Evolutionary conservation across 129 eudicot genomes (phyloP).

Genomic region (Centella asiatica): DNA sequence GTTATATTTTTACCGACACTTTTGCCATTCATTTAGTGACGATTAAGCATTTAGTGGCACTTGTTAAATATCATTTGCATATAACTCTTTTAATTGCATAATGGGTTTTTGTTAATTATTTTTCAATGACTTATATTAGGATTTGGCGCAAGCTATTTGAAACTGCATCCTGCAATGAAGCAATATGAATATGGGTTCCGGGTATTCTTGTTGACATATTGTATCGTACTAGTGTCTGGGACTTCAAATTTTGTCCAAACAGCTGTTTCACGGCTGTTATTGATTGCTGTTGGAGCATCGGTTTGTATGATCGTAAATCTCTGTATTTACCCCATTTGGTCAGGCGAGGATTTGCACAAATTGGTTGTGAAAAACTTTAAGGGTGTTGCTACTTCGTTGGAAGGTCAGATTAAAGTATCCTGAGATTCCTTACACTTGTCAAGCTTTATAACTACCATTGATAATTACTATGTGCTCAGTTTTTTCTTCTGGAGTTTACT

Average conservation of each 20-base stretch:
- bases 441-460: too few species aligned
- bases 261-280: constrained; percentile 61
- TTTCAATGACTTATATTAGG: constrained; percentile 47
- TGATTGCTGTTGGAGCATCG: constrained; percentile 60
- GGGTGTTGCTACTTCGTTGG: constrained; percentile 81
- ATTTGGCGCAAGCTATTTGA: constrained; percentile 51
- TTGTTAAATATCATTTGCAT: too few species aligned
- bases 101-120: too few species aligned
- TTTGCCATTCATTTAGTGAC: too few species aligned
- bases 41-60: too few species aligned
- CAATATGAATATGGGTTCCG: constrained; percentile 78
- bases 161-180: constrained; percentile 65
- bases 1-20: too few species aligned
- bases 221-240: constrained; percentile 70
- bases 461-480: too few species aligned
- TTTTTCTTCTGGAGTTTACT: too few species aligned
- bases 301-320: constrained; percentile 66
- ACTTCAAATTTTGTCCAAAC: constrained; percentile 44
- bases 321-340: constrained; percentile 77
- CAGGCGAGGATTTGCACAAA: constrained; percentile 90
- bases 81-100: background rate
- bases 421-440: too few species aligned
- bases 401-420: constrained; percentile 34
- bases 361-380: constrained; percentile 73
- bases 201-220: constrained; percentile 70